These are phyloP conservation scores for Aulographum hederae DNA, from an alignment of 2,329 filamentous ascomycete genomes.

Conservation along the genomic window DNA sequence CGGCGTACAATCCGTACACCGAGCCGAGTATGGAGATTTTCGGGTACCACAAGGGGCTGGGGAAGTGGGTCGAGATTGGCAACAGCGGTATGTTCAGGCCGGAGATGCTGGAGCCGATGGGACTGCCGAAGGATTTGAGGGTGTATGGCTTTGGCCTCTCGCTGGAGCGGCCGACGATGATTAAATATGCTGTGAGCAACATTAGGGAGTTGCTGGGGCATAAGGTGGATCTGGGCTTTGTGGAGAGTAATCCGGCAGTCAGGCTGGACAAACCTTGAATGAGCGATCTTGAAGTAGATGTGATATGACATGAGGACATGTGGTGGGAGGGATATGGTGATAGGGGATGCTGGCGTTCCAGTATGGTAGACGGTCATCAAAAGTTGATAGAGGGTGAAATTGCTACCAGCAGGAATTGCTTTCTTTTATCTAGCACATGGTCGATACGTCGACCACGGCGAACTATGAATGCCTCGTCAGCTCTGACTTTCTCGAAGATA, in stretches of 20 bases:
- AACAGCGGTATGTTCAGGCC: slow-evolving; percentile 98
- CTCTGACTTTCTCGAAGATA: too few relatives aligned
- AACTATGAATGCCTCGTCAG: too few relatives aligned
- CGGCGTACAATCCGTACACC: slow-evolving; percentile 88
- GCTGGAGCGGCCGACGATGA: slow-evolving; percentile 93
- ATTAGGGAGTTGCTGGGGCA: slow-evolving; percentile 86
- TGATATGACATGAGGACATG: too few relatives aligned
- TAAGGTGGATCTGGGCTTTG: slow-evolving; percentile 87
- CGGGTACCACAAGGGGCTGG: slow-evolving; percentile 74
- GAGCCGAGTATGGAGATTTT: slow-evolving; percentile 98
- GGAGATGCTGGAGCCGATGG: slow-evolving; percentile 94
- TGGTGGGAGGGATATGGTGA: too few relatives aligned
- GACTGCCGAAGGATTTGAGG: slow-evolving; percentile 73
- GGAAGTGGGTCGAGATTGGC: slow-evolving; percentile 90
- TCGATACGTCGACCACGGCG: too few relatives aligned
- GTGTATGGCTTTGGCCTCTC: slow-evolving; percentile 90
- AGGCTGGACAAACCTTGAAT: slow-evolving; percentile 80
- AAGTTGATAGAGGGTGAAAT: too few relatives aligned
- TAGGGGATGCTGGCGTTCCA: too few relatives aligned
- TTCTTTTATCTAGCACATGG: too few relatives aligned
- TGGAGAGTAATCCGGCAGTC: slow-evolving; percentile 80
- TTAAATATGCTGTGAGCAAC: slow-evolving; percentile 65
- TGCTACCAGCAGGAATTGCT: too few relatives aligned
- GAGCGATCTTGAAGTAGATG: too few relatives aligned
- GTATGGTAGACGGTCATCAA: too few relatives aligned